Evolutionary conservation across 2,329 filamentous ascomycete genomes (phyloP).

Genomic region (Cytospora piceicola): DNA sequence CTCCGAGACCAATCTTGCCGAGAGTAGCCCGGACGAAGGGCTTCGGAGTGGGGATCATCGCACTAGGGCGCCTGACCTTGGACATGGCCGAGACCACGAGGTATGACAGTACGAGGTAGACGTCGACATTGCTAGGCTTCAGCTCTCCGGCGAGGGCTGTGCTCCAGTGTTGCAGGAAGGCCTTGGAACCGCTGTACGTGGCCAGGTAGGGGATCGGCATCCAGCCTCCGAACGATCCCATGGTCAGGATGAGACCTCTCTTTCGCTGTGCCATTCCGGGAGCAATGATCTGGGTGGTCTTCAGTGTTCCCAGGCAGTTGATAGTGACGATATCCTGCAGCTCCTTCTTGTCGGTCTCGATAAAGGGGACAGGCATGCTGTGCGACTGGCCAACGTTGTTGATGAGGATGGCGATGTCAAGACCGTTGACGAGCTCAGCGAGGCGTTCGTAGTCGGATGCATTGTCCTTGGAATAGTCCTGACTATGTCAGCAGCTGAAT

Average conservation of each 20-base stretch:
- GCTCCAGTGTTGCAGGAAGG: constrained; percentile 97
- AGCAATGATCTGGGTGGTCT: constrained; percentile 81
- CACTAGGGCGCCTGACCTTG: constrained; percentile 81
- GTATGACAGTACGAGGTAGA: constrained; percentile 91
- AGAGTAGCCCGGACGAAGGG: constrained; percentile 80
- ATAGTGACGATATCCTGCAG: constrained; percentile 90
- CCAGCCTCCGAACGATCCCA: constrained; percentile 95
- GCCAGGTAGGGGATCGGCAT: constrained; percentile 90
- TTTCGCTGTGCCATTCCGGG: constrained; percentile 84
- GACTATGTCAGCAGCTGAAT: neutral
- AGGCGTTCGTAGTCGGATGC: constrained; percentile 80
- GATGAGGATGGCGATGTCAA: constrained; percentile 85
- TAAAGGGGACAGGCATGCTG: constrained; percentile 87
- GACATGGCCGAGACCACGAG: constrained; percentile 96
- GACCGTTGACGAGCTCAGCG: constrained; percentile 66
- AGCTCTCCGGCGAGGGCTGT: constrained; percentile 83
- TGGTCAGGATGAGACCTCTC: constrained; percentile 88
- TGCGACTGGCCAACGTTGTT: constrained; percentile 98
- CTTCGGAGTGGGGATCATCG: constrained; percentile 79
- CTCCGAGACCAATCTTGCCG: constrained; percentile 79
- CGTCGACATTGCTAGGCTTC: constrained; percentile 76
- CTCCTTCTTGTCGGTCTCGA: constrained; percentile 77
- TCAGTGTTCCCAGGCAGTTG: constrained; percentile 90
- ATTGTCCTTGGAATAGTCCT: constrained; percentile 79
- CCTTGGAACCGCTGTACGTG: constrained; percentile 97